These are phyloP conservation scores for Kurtzmaniella fragi DNA, from an alignment of 805 yeast species.

Conservation along the genomic window DNA sequence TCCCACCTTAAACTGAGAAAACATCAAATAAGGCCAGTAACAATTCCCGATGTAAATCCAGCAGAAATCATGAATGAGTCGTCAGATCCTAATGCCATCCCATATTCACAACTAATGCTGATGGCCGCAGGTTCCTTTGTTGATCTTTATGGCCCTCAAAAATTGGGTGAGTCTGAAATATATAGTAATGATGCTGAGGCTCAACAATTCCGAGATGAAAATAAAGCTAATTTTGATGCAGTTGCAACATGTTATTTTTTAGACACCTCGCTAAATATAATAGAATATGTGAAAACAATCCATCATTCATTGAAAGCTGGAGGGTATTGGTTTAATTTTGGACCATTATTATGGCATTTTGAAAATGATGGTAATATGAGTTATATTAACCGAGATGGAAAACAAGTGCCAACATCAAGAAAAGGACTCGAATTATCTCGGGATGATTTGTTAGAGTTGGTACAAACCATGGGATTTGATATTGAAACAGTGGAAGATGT, in stretches of 20 bases:
- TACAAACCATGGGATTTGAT: constrained; percentile 46
- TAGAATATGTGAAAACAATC: constrained; percentile 52
- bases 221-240: constrained; percentile 36
- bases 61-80: constrained; percentile 24
- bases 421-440: constrained; percentile 57
- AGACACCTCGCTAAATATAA: constrained; percentile 58
- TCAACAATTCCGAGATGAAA: constrained; percentile 35
- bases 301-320: constrained; percentile 37
- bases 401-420: constrained; percentile 27
- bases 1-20: constrained; percentile 41
- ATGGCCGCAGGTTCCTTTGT: constrained; percentile 71
- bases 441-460: constrained; percentile 48
- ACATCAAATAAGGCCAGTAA: constrained; percentile 47
- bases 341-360: constrained; percentile 70
- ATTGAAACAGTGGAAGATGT: constrained; percentile 42
- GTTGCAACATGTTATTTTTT: constrained; percentile 55
- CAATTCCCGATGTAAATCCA: constrained; percentile 51
- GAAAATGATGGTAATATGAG: constrained; percentile 42
- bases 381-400: constrained; percentile 13
- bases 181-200: constrained; percentile 36
- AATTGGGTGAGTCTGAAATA: constrained; percentile 25
- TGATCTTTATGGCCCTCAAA: constrained; percentile 57
- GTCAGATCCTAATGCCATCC: constrained; percentile 30
- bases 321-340: constrained; percentile 62
- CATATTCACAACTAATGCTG: constrained; percentile 52